Conservation (phyloP, 768 basidiomycete genomes). For the Podaxis mareebaensis region DNA sequence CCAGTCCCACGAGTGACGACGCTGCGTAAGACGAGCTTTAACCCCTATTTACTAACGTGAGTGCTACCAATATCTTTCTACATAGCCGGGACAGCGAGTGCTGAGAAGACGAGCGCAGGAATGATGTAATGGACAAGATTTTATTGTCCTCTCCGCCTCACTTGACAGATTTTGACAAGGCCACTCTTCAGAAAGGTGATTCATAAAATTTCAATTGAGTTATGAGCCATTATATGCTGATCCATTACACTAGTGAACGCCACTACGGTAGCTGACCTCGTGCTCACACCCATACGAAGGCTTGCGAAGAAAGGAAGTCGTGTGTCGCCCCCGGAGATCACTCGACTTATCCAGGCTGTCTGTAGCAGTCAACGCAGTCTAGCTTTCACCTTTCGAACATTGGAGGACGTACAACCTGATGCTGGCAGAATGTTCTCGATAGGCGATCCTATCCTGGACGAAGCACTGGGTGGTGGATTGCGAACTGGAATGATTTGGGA, state of each 20-base stretch:
- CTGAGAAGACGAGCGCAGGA: not conserved
- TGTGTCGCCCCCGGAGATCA: constrained; percentile 49
- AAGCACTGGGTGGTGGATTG: constrained; percentile 76
- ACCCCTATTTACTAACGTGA: not conserved
- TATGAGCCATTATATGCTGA: not conserved
- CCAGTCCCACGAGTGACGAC: not conserved
- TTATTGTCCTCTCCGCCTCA: constrained; percentile 8
- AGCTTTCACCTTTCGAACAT: constrained; percentile 35
- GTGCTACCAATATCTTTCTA: not conserved
- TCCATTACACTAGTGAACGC: constrained; percentile 43
- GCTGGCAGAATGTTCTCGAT: constrained; percentile 61
- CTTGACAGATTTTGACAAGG: constrained; percentile 22
- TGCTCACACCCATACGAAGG: constrained; percentile 50
- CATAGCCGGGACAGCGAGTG: too few relatives aligned
- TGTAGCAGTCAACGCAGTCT: constrained; percentile 36
- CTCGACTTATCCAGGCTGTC: constrained; percentile 49
- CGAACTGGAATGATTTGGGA: constrained; percentile 84
- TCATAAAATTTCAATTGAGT: too few relatives aligned
- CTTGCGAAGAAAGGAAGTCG: constrained; percentile 54
- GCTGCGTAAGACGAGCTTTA: not conserved
- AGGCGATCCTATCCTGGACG: constrained; percentile 72
- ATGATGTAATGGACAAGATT: constrained; percentile 16
- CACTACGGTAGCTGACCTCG: constrained; percentile 45
- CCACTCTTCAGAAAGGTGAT: constrained; percentile 33
- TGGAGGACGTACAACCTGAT: constrained; percentile 39